Conservation (phyloP, 2,329 filamentous ascomycete species). For the Helicocarpus griseus region DNA sequence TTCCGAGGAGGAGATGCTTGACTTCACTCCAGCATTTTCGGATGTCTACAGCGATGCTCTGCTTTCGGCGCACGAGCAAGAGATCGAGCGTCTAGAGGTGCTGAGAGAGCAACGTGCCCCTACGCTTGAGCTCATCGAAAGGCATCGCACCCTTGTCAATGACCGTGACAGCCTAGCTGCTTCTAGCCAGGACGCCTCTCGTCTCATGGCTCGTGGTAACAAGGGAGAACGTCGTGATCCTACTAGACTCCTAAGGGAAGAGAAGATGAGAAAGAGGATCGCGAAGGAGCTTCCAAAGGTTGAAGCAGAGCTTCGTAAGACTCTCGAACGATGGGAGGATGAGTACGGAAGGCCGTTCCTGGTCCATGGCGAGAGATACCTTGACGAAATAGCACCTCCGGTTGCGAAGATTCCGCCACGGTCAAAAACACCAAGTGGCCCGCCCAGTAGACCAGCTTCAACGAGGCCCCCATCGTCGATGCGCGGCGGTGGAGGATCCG, state of each 20-base stretch:
- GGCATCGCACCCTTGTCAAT: conserved; percentile 68
- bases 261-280: conserved; percentile 98
- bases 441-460: conserved; percentile 20
- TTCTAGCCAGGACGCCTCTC: conserved; percentile 89
- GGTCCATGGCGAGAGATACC: conserved; percentile 82
- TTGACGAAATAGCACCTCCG: conserved; percentile 64
- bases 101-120: conserved; percentile 82
- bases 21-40: conserved; percentile 93
- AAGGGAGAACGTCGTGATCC: conserved; percentile 94
- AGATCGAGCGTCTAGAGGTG: conserved; percentile 71
- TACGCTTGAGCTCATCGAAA: conserved; percentile 71
- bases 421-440: conserved; percentile 36
- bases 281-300: conserved; percentile 92
- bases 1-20: conserved; percentile 96
- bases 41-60: conserved; percentile 96
- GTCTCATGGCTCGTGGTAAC: conserved; percentile 79
- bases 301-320: conserved; percentile 68
- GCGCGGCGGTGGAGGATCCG: conserved; percentile 27
- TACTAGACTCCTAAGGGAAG: conserved; percentile 83
- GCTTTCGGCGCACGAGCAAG: conserved; percentile 86
- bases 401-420: conserved; percentile 58
- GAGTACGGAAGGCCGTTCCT: conserved; percentile 90
- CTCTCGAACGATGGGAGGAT: conserved; percentile 81
- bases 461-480: conserved; percentile 20
- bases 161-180: conserved; percentile 81